These are phyloP conservation scores for Boletus reticuloceps DNA, from an alignment of 768 basidiomycete genomes.

Conservation along the genomic window DNA sequence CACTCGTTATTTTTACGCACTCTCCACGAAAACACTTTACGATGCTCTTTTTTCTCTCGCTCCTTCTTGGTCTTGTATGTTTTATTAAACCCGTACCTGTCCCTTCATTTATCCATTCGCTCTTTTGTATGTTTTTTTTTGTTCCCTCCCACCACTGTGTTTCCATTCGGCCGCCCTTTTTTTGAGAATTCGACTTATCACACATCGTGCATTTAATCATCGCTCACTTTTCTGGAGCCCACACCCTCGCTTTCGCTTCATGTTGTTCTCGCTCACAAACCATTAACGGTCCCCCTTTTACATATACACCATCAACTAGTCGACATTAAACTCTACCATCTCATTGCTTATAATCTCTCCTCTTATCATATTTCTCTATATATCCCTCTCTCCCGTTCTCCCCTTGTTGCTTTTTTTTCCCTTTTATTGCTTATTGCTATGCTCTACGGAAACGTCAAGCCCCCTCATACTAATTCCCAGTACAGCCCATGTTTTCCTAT, in stretches of 20 bases:
- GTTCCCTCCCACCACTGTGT: not conserved
- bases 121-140: not conserved
- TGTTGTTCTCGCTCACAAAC: constrained; percentile 24
- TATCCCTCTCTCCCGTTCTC: too few relatives aligned
- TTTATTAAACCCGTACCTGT: not conserved
- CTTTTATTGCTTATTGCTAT: not conserved
- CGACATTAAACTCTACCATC: not conserved
- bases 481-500: too few relatives aligned
- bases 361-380: too few relatives aligned
- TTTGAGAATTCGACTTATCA: constrained; percentile 1
- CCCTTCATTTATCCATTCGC: not conserved
- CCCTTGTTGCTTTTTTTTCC: not conserved
- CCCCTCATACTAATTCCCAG: not conserved
- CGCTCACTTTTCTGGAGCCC: not conserved
- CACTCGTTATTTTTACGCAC: constrained; percentile 14
- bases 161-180: not conserved
- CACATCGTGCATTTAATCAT: constrained; percentile 25
- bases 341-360: not conserved
- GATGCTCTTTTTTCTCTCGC: constrained; percentile 11
- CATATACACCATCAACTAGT: not conserved
- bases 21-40: constrained; percentile 22
- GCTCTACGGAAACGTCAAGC: not conserved
- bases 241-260: constrained; percentile 10
- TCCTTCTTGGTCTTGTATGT: not conserved
- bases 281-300: not conserved